Evolutionary conservation across 2,329 filamentous ascomycete species (phyloP), one percentile per base, ranked within the genome.

Genomic region (Emmonsia crescens): DNA sequence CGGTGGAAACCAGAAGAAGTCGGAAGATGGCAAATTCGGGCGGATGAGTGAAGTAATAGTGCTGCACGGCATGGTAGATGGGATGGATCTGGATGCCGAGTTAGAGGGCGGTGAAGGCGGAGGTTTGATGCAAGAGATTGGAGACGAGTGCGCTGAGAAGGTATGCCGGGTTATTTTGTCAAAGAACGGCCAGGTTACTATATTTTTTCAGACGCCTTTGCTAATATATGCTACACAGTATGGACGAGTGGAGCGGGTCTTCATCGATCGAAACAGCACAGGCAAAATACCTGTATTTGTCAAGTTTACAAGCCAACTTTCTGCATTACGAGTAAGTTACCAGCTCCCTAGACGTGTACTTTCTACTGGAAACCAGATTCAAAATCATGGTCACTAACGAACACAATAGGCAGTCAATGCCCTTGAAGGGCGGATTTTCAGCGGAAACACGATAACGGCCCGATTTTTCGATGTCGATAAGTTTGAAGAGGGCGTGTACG

Each of bases 131-230:
- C 93, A 97, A 76, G 92, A 96, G 73, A 96, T 99, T 74, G 94
- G 94, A 6, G 90, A 96, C 70, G 90, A 96, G 72, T 96, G 95
- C 74, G 87, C 86, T 57, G 85, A 90, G 66, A 91, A 92, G 81
- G 84, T 87, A 70, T 40, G 27, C 14, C 42, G 21, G 36, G 12
- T 10, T 52, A 9, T 46, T 44, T 14, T 54, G 57, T 19, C 38
- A 3, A 16, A 29, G 9, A 16, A 2, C 48, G 38, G 54, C 36
- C 62, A 63, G 49, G 65, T 49, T 21, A 27, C 61, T n/a, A 16
- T 27, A 16, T 51, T 27, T 38, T 62, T 21, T 9, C 21, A n/a
- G 46, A 29, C 33, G 24, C 42, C 5, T 21, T 61, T 19, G 33
- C 59, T 62, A 64, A 61, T 57, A 60, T 27, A 61, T 57, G 61